These are phyloP conservation scores for Pancytospora epiphaga DNA, from an alignment of 371 early-diverging fungal species.

Conservation along the genomic window DNA sequence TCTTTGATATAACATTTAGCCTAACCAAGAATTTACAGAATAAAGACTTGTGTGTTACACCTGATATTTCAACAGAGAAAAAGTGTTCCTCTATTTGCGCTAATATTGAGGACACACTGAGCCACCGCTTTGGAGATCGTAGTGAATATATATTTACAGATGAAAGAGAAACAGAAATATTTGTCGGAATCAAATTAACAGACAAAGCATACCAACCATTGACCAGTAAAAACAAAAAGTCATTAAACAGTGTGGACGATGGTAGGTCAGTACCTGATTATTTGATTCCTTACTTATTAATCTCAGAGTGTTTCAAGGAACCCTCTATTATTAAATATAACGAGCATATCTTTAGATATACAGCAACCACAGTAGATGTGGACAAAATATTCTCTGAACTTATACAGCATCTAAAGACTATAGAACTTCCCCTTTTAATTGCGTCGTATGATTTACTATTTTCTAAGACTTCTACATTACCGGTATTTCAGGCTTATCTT, in stretches of 20 bases:
- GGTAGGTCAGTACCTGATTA: constrained; percentile 20
- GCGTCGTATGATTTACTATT: constrained; percentile 11
- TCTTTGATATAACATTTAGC: constrained; percentile 25
- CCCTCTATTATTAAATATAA: not conserved
- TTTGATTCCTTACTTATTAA: constrained; percentile 8
- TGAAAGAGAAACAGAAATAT: not conserved
- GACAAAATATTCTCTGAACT: constrained; percentile 19
- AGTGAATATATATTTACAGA: constrained; percentile 23
- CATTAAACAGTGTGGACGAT: not conserved
- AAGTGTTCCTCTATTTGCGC: not conserved
- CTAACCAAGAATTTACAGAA: not conserved
- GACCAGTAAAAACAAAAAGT: not conserved
- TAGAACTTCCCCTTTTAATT: constrained; percentile 34
- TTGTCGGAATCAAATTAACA: constrained; percentile 29
- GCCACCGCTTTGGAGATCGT: constrained; percentile 1
- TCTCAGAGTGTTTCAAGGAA: constrained; percentile 2
- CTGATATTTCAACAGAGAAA: not conserved
- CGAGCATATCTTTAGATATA: not conserved
- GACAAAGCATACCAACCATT: not conserved
- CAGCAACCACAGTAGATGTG: constrained; percentile 3
- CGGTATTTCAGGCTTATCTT: constrained; percentile 10
- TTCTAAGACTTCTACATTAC: not conserved
- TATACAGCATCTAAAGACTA: constrained; percentile 21
- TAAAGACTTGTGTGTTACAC: not conserved
- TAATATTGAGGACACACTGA: not conserved